phyloP scores from a whole-genome alignment of 2,329 filamentous ascomycete genomes.

The Fusarium circinatum region DNA sequence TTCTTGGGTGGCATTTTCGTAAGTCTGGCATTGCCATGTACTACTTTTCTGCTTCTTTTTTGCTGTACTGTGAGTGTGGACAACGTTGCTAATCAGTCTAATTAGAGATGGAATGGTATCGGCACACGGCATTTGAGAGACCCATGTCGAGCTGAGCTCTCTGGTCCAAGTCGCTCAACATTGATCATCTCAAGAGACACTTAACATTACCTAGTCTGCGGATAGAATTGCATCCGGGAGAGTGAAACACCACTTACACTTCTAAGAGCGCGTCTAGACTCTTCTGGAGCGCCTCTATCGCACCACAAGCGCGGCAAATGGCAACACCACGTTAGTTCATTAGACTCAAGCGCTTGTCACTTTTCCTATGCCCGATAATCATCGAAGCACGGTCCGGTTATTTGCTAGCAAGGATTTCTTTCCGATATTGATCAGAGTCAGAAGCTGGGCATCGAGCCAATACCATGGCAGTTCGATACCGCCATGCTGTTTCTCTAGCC shows the following conservation, averaged over 20 bases:
- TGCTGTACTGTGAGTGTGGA: background rate
- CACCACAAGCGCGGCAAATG: slow-evolving; percentile 30
- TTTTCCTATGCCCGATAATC: background rate
- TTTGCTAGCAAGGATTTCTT: background rate
- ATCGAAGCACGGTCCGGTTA: background rate
- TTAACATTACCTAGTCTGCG: background rate
- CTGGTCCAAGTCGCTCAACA: background rate
- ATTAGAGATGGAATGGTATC: background rate
- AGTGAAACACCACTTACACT: slow-evolving; percentile 4
- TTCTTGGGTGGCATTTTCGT: background rate
- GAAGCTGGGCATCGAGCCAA: background rate
- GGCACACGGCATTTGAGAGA: background rate
- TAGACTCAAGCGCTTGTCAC: slow-evolving; percentile 6
- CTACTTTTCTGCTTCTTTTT: background rate
- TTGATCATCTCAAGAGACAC: background rate
- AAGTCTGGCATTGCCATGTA: background rate
- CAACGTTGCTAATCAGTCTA: background rate
- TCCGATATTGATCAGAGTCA: background rate
- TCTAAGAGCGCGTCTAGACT: slow-evolving; percentile 28
- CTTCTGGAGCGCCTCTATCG: slow-evolving; percentile 34
- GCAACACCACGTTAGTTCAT: slow-evolving; percentile 29
- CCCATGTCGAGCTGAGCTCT: slow-evolving; percentile 19
- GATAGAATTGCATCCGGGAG: slow-evolving; percentile 17
- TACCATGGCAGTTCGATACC: background rate
- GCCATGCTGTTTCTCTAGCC: background rate